phyloP scores from a whole-genome alignment of 2,329 filamentous ascomycete genomes.

The Fusarium tjaetaba region DNA sequence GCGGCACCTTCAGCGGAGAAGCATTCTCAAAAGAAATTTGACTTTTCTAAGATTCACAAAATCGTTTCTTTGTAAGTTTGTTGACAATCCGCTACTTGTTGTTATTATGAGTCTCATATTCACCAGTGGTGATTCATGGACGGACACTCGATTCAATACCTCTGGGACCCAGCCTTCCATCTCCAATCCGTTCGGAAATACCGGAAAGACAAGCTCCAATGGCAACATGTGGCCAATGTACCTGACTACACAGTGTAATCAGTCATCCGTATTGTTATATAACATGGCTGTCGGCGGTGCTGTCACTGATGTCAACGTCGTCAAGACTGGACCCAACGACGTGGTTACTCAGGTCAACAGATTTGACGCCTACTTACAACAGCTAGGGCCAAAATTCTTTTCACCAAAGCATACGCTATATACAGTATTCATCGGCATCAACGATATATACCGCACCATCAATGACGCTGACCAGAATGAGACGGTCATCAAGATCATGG shows the following conservation, averaged over 20 bases:
- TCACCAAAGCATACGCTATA: not conserved
- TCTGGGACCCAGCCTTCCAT: not conserved
- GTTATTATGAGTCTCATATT: fast-evolving
- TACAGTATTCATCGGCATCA: conserved; percentile 15
- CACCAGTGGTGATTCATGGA: conserved; percentile 17
- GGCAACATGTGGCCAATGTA: conserved; percentile 21
- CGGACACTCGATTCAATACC: conserved; percentile 7
- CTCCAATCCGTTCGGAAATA: conserved; percentile 1
- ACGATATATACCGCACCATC: conserved; percentile 23
- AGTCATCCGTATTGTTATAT: not conserved
- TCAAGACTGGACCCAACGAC: conserved; percentile 8
- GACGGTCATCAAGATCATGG: not conserved
- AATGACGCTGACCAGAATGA: not conserved
- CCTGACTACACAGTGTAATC: conserved; percentile 1
- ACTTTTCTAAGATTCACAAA: not conserved
- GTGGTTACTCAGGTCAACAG: not conserved
- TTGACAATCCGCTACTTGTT: too few species aligned
- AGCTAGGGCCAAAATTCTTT: not conserved
- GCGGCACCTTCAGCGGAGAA: not conserved
- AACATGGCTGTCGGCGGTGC: conserved; percentile 19
- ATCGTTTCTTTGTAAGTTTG: not conserved
- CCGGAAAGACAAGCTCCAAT: conserved; percentile 15
- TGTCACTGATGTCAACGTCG: conserved; percentile 6
- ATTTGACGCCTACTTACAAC: not conserved
- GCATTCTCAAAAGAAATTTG: not conserved